Base-by-base conservation (phyloP, 805 yeast genomes). In the Kluyveromyces siamensis region DNA sequence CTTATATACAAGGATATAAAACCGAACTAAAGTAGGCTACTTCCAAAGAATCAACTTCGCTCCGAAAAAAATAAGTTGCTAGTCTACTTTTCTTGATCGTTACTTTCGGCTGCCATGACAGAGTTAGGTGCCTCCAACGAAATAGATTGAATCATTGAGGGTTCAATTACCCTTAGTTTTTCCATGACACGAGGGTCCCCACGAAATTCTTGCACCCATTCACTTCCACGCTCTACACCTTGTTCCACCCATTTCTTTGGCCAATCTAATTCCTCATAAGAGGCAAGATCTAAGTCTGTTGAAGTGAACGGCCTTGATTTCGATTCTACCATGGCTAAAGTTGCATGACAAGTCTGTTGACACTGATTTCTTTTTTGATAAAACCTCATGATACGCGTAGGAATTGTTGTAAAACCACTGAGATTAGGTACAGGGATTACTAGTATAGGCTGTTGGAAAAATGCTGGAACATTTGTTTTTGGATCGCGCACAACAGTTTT, bases 141-240 rank as follows among this genome's bases (percentile, higher is more conserved):
- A 13, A 30, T 4, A 11, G 35, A 8, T 30, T 30, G 14, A 30
- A 30, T 8, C 11, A 13, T 13, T 11, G 45, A 18, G 2, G 50
- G 48, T 17, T 50, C 53, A 18, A 45, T 44, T 10, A 50, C 53
- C 9, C 18, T 37, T 33, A 50, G 39, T 39, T 30, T 37, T 8
- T 25, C 37, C 10, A 46, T 33, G 14, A 91, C 79, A 51, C 96
- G 71, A 8, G 77, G 79, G 61, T 91, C 98, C 27, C 78, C 78
- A 8, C 62, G 71, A 43, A 90, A 69, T 27, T 84, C 90, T 59
- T 81, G 80, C 48, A 83, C 80, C 99, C 99, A 91, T 63, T 91
- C 97, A 54, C 95, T 84, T 39, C 77, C 70, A 54, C 80, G 83
- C 46, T 79, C 84, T 43, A 66, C 62, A n/a, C 96, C 96, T 50